These are phyloP conservation scores for Arctium lappa DNA, from an alignment of 129 eudicot species.

Conservation along the genomic window DNA sequence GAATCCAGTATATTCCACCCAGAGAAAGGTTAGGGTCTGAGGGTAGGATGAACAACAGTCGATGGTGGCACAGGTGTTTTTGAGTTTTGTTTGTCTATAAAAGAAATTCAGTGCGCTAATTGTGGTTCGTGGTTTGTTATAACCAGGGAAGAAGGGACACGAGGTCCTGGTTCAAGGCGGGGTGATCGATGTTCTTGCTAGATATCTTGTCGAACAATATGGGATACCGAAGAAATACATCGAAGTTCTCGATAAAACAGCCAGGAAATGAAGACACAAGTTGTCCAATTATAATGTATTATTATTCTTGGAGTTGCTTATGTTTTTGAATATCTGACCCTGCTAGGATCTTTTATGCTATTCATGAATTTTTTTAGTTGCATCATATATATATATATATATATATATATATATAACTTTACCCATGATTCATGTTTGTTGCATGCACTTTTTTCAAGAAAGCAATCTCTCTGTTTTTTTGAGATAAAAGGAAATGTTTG, in stretches of 20 bases:
- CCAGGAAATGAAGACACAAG: constrained; percentile 52
- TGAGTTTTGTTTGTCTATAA: not conserved
- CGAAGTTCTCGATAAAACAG: constrained; percentile 89
- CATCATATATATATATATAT: not conserved
- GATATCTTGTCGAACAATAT: constrained; percentile 82
- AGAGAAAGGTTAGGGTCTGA: no score
- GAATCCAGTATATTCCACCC: not conserved
- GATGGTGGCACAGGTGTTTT: not conserved
- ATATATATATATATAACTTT: not conserved
- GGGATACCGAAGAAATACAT: constrained; percentile 86
- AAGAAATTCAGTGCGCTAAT: not conserved
- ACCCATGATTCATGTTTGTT: not conserved
- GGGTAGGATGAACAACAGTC: not conserved
- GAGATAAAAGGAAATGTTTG: not conserved
- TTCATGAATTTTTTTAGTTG: not conserved
- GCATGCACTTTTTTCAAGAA: not conserved
- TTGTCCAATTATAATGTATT: constrained; percentile 10
- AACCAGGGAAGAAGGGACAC: constrained; percentile 78
- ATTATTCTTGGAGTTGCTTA: not conserved
- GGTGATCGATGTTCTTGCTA: constrained; percentile 87
- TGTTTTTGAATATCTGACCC: not conserved
- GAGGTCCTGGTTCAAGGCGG: constrained; percentile 96
- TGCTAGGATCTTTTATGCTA: not conserved
- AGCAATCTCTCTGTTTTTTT: not conserved
- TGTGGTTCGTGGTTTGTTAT: not conserved